These are phyloP conservation scores for Taphrina communis DNA, from an alignment of 1,139 yeast species.

Conservation along the genomic window DNA sequence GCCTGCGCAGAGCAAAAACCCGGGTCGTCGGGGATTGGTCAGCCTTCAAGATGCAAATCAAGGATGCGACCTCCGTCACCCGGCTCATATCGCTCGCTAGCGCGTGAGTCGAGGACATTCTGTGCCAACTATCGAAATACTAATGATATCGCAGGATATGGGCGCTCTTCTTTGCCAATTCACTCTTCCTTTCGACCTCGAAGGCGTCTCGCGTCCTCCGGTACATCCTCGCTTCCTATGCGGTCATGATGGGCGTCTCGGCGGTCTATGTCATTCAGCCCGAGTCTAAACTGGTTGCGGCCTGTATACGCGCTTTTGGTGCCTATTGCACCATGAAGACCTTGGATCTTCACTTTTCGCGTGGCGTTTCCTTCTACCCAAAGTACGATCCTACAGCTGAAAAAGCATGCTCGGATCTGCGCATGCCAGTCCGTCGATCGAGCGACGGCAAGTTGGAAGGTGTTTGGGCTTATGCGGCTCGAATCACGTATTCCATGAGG, in stretches of 20 bases:
- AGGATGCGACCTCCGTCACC: slow-evolving; percentile 9
- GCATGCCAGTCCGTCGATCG: slow-evolving; percentile 5
- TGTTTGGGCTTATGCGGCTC: slow-evolving; percentile 25
- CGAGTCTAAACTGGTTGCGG: slow-evolving; percentile 29
- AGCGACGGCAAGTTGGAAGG: background rate
- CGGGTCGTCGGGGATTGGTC: background rate
- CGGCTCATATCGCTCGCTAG: slow-evolving; percentile 18
- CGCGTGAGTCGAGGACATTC: background rate
- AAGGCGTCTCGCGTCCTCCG: background rate
- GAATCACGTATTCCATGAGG: slow-evolving; percentile 34
- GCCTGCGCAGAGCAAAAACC: no score
- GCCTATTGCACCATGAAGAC: slow-evolving; percentile 32
- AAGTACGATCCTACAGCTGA: slow-evolving; percentile 18
- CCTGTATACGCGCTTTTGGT: slow-evolving; percentile 23
- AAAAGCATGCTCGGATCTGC: slow-evolving; percentile 18
- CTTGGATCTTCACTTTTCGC: slow-evolving; percentile 25
- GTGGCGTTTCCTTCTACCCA: slow-evolving; percentile 9
- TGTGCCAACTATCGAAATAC: background rate
- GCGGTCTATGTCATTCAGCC: slow-evolving; percentile 23
- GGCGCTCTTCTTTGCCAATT: slow-evolving; percentile 16
- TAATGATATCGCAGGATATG: background rate
- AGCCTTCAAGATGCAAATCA: slow-evolving; percentile 4
- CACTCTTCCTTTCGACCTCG: slow-evolving; percentile 14
- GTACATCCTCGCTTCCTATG: slow-evolving; percentile 13
- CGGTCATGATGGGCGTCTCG: slow-evolving; percentile 19